phyloP scores from a whole-genome alignment of 306 rosid species.

The Vicia faba region DNA sequence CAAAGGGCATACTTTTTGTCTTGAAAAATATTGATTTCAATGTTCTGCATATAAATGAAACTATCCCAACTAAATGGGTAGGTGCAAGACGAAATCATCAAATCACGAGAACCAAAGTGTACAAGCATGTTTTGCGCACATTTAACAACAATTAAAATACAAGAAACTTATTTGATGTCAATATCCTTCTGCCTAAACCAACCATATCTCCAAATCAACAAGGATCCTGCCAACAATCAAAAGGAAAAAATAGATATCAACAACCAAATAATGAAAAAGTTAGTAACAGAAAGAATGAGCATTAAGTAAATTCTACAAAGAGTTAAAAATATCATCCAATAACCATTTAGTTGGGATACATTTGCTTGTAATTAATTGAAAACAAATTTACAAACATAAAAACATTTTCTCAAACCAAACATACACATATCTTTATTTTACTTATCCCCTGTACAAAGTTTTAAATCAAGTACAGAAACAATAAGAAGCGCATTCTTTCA shows the following conservation, averaged over 20 bases:
- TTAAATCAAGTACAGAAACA: background rate
- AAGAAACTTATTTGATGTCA: too few species aligned
- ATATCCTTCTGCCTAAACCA: too few species aligned
- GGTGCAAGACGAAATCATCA: slow-evolving; percentile 27
- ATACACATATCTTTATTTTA: background rate
- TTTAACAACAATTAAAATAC: slow-evolving; percentile 33
- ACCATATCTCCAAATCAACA: slow-evolving; percentile 37
- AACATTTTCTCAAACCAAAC: background rate
- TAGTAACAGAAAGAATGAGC: background rate
- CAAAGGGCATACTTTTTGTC: background rate
- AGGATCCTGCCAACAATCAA: slow-evolving; percentile 36
- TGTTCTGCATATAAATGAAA: background rate
- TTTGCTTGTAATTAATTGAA: background rate
- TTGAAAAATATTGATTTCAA: background rate
- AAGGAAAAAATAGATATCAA: slow-evolving; percentile 15
- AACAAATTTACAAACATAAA: background rate
- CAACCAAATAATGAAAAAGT: slow-evolving; percentile 12
- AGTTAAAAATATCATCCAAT: background rate
- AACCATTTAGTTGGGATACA: too few species aligned
- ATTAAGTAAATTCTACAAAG: slow-evolving; percentile 4
- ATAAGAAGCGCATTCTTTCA: too few species aligned
- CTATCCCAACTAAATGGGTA: background rate
- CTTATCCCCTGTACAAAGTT: background rate
- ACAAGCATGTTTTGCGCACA: slow-evolving; percentile 22
- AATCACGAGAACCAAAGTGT: background rate